These are phyloP conservation scores for Cyclospora cayetanensis DNA, from an alignment of 169 alveolate genomes.

Conservation along the genomic window DNA sequence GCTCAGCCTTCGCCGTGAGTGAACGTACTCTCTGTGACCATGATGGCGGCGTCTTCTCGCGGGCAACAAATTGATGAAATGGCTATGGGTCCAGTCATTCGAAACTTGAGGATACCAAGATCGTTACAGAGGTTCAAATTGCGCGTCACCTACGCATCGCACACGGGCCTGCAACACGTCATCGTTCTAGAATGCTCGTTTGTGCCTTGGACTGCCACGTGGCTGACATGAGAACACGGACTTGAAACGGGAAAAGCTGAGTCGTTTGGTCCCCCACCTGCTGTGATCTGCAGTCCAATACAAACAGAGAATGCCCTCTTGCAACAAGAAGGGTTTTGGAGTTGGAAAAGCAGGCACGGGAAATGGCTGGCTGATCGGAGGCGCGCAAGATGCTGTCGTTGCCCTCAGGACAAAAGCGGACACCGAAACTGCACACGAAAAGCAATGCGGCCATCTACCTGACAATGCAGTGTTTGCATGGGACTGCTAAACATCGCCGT, in stretches of 20 bases:
- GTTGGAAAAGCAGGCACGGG: slow-evolving; percentile 1
- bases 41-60: background rate
- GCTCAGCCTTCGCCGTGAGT: no score
- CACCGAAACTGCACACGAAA: slow-evolving; percentile 11
- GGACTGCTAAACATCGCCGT: no score
- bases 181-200: no score
- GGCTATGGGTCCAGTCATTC: background rate
- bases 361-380: background rate
- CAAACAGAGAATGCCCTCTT: background rate
- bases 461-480: no score
- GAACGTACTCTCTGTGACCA: slow-evolving; percentile 29
- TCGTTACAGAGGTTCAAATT: background rate
- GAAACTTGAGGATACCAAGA: background rate
- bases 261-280: no score
- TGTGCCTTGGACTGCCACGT: no score
- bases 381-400: background rate
- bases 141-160: slow-evolving; percentile 31
- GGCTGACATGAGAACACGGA: no score
- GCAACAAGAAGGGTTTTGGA: background rate
- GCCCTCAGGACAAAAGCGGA: slow-evolving; percentile 30
- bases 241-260: no score
- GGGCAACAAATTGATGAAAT: slow-evolving; percentile 28
- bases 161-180: no score
- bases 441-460: no score
- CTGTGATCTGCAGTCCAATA: slow-evolving; percentile 33